phyloP scores from a whole-genome alignment of 495 filamentous ascomycete genomes.

The Penicillium pancosmium region DNA sequence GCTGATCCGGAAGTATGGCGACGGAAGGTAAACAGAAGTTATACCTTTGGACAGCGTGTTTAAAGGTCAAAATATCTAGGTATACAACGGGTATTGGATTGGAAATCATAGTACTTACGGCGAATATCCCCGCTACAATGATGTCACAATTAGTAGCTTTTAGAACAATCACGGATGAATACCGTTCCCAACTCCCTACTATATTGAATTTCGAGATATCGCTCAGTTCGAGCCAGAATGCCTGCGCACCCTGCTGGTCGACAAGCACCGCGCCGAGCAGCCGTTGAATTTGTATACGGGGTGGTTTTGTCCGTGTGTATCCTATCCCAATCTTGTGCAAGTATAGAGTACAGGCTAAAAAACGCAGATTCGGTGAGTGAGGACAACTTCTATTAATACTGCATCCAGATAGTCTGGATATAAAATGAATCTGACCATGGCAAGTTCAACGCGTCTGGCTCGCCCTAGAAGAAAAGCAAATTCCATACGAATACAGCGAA shows the following conservation, averaged over 20 bases:
- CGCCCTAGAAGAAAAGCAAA: constrained; percentile 68
- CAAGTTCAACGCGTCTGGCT: constrained; percentile 67
- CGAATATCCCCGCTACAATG: not conserved
- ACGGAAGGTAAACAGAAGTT: constrained; percentile 4
- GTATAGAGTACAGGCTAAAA: constrained; percentile 14
- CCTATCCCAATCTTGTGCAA: not conserved
- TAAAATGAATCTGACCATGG: constrained; percentile 1
- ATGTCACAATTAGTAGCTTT: not conserved
- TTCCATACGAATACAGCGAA: constrained; percentile 73
- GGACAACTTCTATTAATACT: not conserved
- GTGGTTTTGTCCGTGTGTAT: constrained; percentile 61
- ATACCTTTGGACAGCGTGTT: not conserved
- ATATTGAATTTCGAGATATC: not conserved
- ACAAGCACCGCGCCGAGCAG: constrained; percentile 50
- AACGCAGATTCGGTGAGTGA: constrained; percentile 32
- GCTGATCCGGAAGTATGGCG: constrained; percentile 67
- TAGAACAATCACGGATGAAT: not conserved
- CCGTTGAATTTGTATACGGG: constrained; percentile 64
- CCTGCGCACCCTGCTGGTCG: constrained; percentile 46
- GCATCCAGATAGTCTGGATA: too few relatives aligned
- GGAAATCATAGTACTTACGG: not conserved
- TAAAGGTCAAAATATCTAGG: not conserved
- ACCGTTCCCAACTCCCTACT: not conserved
- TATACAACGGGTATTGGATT: not conserved
- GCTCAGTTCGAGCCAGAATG: constrained; percentile 11